Conservation (phyloP, 2,329 filamentous ascomycete genomes). For the Orbilia brochopaga region DNA sequence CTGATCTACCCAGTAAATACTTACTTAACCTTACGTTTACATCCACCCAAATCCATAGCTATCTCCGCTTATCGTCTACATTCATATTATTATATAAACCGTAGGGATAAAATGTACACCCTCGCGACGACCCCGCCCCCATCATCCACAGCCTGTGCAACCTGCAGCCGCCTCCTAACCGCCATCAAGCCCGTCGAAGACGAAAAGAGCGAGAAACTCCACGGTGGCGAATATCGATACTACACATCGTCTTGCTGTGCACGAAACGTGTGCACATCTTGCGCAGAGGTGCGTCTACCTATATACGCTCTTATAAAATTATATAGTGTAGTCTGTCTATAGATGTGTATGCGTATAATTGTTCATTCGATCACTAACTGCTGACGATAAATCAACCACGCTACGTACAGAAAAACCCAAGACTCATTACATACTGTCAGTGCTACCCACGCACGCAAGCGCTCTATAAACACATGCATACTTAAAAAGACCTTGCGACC, state of each 20-base stretch:
- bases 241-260: conserved; percentile 52
- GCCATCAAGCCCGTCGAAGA: conserved; percentile 9
- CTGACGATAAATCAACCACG: conserved; percentile 3
- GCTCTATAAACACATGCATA: conserved; percentile 3
- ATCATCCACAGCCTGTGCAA: conserved; percentile 37
- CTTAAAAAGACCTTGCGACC: conserved; percentile 23
- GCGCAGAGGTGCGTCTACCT: conserved; percentile 50
- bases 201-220: conserved; percentile 22
- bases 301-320: too few species aligned
- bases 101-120: too few species aligned
- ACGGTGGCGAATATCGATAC: neutral
- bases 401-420: conserved; percentile 52
- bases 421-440: conserved; percentile 52
- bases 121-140: neutral
- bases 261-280: conserved; percentile 52
- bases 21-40: too few species aligned
- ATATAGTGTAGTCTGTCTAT: too few species aligned
- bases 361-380: conserved; percentile 4
- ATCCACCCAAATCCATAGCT: too few species aligned
- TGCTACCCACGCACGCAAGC: conserved; percentile 14
- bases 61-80: neutral
- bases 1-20: too few species aligned
- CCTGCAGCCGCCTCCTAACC: conserved; percentile 35
- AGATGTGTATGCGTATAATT: neutral
- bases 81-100: neutral